phyloP scores from a whole-genome alignment of 2,329 filamentous ascomycete species.

The Neofusicoccum sp. region DNA sequence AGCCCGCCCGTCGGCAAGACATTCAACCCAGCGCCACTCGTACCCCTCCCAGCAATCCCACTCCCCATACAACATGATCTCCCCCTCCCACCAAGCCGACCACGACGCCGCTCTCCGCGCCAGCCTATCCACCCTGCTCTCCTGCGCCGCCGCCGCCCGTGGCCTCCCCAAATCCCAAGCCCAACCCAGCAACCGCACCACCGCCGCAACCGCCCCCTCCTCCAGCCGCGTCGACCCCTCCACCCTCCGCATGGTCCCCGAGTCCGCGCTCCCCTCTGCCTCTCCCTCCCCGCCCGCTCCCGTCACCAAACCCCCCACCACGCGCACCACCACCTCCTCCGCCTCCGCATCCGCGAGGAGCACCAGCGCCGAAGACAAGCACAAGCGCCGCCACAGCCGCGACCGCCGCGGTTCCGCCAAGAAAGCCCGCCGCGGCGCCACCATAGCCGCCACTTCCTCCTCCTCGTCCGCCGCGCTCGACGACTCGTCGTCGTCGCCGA shows the following conservation, averaged over 20 bases:
- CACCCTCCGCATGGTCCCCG: constrained; percentile 58
- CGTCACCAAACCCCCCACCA: constrained; percentile 29
- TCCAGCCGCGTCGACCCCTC: constrained; percentile 48
- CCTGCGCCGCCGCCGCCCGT: constrained; percentile 88
- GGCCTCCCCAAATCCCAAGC: constrained; percentile 64
- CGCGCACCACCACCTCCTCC: constrained; percentile 29
- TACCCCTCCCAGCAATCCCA: constrained; percentile 46
- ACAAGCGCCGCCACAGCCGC: constrained; percentile 20
- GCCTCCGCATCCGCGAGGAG: constrained; percentile 23
- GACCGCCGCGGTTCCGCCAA: constrained; percentile 15
- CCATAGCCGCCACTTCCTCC: constrained; percentile 19
- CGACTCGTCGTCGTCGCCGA: constrained; percentile 34
- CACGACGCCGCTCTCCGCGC: constrained; percentile 91
- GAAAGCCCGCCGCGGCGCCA: constrained; percentile 14
- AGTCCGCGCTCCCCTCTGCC: constrained; percentile 53
- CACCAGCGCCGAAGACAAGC: constrained; percentile 16
- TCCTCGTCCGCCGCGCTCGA: constrained; percentile 28
- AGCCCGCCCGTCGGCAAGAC: constrained; percentile 30
- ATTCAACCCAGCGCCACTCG: constrained; percentile 39
- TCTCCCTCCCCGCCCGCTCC: constrained; percentile 27
- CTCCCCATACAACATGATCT: constrained; percentile 65
- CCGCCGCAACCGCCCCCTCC: constrained; percentile 28
- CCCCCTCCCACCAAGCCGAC: constrained; percentile 75
- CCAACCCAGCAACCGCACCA: background rate
- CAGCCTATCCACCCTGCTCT: constrained; percentile 90